Evolutionary conservation across 495 filamentous ascomycete genomes (phyloP), one percentile per base, ranked within the genome.

Genomic region (Talaromyces trachyspermus): DNA sequence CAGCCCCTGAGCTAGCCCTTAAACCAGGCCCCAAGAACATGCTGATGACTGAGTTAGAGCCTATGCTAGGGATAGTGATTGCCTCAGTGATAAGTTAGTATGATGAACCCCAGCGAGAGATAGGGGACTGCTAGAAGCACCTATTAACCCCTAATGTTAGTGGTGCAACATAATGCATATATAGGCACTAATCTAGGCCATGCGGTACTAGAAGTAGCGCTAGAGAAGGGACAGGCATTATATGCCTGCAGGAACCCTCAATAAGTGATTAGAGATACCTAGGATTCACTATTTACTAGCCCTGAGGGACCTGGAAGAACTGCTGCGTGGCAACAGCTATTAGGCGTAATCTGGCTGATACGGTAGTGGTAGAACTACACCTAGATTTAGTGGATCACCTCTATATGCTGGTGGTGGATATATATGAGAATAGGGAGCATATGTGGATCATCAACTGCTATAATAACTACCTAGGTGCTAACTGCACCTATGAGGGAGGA

Each of bases 391-490:
- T 20, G 2, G 20, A 38, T 18, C 15, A 38, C 36, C 36, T 18
- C 15, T 50, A 43, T 5, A 22, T 50, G 17, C 32, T 43, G 27
- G 38, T n/a, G 5, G 18, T 50, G 2, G 48, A 50, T 44, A 23
- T 50, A 19, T 25, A 36, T 24, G 49, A 51, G 15, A 11, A 24
- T 3, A 17, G 17, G 2, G 26, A 43, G 18, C 26, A 23, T 32
- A 40, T 35, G 5, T 24, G 43, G 26, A 38, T 46, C 23, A 12
- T 51, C 5, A 46, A 51, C 15, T 41, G 30, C 4, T 51, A 51
- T 51, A 38, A 46, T 23, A 51, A 46, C 43, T 47, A 25, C 33
- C n/a, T 51, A 11, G 43, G 42, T 4, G 17, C n/a, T 0, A 15
- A 24, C n/a, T 20, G 41, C 15, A 46, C 35, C 32, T 51, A 37